These are phyloP conservation scores for Eremochloa ophiuroides DNA, from an alignment of 176 grass and related monocot species.

Conservation along the genomic window DNA sequence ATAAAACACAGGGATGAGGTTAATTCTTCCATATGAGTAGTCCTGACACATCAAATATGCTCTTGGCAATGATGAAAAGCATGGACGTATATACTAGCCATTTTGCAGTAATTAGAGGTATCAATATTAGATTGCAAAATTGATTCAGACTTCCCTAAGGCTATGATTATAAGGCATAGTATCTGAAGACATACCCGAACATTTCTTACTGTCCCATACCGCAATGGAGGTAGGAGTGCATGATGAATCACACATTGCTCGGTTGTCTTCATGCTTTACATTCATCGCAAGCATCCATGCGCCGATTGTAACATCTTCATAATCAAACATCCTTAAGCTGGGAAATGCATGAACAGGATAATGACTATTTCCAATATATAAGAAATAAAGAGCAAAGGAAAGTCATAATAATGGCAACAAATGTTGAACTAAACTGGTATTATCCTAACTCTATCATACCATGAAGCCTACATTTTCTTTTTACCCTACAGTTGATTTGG, in stretches of 20 bases:
- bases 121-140: not conserved
- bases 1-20: not conserved
- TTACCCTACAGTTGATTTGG: not conserved
- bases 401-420: not conserved
- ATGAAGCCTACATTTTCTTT: not conserved
- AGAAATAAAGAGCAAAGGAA: not conserved
- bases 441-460: not conserved
- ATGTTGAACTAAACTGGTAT: not conserved
- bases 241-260: conserved; percentile 61
- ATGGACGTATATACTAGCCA: not conserved
- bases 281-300: conserved; percentile 98
- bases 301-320: conserved; percentile 90
- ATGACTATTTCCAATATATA: not conserved
- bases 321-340: conserved; percentile 96
- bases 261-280: conserved; percentile 88
- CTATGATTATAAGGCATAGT: not conserved
- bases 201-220: conserved; percentile 89
- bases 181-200: conserved; percentile 55
- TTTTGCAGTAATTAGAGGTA: not conserved
- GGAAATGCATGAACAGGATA: conserved; percentile 5
- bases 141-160: not conserved
- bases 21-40: not conserved
- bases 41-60: not conserved
- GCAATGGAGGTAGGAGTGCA: conserved; percentile 79
- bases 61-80: not conserved